Evolutionary conservation across 768 basidiomycete genomes (phyloP), one percentile per base, ranked within the genome.

Genomic region (Lentinus tigrinus): DNA sequence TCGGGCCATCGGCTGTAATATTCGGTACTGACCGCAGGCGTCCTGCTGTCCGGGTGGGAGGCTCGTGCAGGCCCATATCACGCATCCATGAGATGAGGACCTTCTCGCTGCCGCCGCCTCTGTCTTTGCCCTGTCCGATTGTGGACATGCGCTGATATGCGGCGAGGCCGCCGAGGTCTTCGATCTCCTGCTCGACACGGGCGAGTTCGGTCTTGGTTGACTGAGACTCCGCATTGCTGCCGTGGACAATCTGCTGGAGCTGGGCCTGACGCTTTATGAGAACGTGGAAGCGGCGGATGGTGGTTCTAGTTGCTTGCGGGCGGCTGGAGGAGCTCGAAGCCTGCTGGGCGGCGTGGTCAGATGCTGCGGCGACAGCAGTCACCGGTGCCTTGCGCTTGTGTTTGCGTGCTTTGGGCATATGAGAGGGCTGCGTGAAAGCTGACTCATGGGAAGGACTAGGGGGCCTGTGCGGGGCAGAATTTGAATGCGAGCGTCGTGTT

Each of bases 91-190:
- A 67, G 42, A 96, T 80, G 23, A 95, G 73, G 3, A 94, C 75
- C 67, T 84, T 90, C 66, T 95, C 90, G 66, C 89, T 93, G 6
- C 94, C 95, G 3, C 95, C 95, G 9, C 95, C 95, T 52, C 95
- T 77, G 58, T 93, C 89, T 8, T 73, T 77, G 3, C 84, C 81
- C 68, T 97, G 95, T 1, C 95, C 95, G 16, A 89, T 77, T 53
- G 74, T 81, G 31, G 93, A 95, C 81, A 94, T 91, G 38, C 76
- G 79, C 69, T 97, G 94, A 70, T 97, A 97, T 24, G 75, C 76
- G 53, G 85, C 83, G 37, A 97, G 67, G 2, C 93, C 94, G 4
- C 94, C 94, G n/a, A 92, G 74, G 13, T 73, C 73, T 2, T 79
- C 78, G 17, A 96, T 85, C 65, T 90, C 79, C 14, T 71, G 57